These are phyloP conservation scores for Beauveria bassiana DNA, from an alignment of 2,329 filamentous ascomycete genomes.

Conservation along the genomic window DNA sequence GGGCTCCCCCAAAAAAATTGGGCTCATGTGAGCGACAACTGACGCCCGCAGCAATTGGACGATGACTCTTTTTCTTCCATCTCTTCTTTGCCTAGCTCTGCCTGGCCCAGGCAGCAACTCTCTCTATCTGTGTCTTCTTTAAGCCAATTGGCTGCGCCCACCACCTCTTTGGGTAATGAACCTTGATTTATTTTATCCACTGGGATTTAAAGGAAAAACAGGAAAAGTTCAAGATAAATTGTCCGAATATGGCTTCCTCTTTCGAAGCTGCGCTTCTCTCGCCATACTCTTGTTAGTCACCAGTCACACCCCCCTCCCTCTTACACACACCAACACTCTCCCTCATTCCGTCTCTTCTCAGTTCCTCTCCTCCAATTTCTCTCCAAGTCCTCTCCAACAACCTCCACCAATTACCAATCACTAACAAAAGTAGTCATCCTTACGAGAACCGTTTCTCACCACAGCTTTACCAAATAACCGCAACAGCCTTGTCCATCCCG, in stretches of 20 bases:
- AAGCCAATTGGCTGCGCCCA: not conserved
- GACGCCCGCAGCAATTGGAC: not conserved
- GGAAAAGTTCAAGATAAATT: not conserved
- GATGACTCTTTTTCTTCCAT: not conserved
- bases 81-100: not conserved
- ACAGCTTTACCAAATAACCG: not conserved
- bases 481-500: not conserved
- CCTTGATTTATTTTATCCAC: no score
- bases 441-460: not conserved
- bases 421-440: not conserved
- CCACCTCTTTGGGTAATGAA: no score
- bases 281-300: constrained; percentile 1
- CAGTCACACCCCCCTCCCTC: not conserved
- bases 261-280: not conserved
- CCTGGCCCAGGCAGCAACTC: not conserved
- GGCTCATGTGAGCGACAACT: not conserved
- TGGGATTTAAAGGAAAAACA: not conserved
- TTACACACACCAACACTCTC: not conserved
- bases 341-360: not conserved
- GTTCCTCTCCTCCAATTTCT: not conserved
- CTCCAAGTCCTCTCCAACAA: not conserved
- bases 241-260: not conserved
- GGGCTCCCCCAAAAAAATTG: not conserved
- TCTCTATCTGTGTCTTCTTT: not conserved
- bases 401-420: not conserved